A percentile compares a stretch with the other conserved stretches of the same genome.
Conservation (phyloP, 2,329 filamentous ascomycete genomes). For the Amylocarpus encephaloides region DNA sequence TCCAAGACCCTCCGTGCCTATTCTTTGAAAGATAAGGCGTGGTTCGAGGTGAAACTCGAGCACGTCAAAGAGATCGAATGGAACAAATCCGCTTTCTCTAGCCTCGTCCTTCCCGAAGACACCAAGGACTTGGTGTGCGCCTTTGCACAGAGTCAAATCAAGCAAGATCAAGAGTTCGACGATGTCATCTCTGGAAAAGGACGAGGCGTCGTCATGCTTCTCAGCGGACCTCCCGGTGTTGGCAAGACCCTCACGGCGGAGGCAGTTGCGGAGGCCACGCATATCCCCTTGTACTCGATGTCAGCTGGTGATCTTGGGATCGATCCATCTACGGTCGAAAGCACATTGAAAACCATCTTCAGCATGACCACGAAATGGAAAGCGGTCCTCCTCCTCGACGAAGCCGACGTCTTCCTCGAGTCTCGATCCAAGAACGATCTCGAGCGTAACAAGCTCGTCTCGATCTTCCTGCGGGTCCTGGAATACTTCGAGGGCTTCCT, state of each 20-base stretch:
- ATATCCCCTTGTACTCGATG: slow-evolving; percentile 18
- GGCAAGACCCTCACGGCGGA: slow-evolving; percentile 36
- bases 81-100: slow-evolving; percentile 41
- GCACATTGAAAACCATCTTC: slow-evolving; percentile 19
- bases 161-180: slow-evolving; percentile 15
- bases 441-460: slow-evolving; percentile 44
- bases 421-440: slow-evolving; percentile 41
- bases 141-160: slow-evolving; percentile 41
- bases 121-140: slow-evolving; percentile 43
- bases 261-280: slow-evolving; percentile 16
- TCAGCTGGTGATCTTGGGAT: slow-evolving; percentile 21
- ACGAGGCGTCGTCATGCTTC: slow-evolving; percentile 39
- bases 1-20: slow-evolving; percentile 31
- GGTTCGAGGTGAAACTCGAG: slow-evolving; percentile 31
- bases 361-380: slow-evolving; percentile 21
- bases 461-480: slow-evolving; percentile 30
- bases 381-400: slow-evolving; percentile 26
- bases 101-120: slow-evolving; percentile 42
- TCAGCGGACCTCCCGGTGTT: slow-evolving; percentile 30
- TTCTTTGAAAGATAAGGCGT: slow-evolving; percentile 41
- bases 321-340: slow-evolving; percentile 10
- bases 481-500: slow-evolving; percentile 13
- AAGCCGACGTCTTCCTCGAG: slow-evolving; percentile 48
- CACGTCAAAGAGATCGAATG: slow-evolving; percentile 23
- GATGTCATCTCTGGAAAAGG: slow-evolving; percentile 32